phyloP scores from a whole-genome alignment of 2,329 filamentous ascomycete genomes.

The Talaromyces marneffei region DNA sequence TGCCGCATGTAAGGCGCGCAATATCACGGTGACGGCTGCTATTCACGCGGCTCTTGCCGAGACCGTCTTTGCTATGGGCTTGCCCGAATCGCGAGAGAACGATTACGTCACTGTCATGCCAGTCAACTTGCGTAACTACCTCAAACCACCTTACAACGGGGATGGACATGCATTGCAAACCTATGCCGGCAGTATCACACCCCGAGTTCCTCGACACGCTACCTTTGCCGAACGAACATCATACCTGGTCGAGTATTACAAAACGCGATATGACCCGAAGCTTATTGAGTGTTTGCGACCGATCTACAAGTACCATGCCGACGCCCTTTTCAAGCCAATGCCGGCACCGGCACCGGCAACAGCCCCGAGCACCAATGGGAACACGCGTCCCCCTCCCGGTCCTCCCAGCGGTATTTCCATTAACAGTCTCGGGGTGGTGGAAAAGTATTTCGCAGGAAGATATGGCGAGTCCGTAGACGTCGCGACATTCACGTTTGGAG shows the following conservation, averaged over 20 bases:
- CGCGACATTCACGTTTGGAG: slow-evolving; percentile 15
- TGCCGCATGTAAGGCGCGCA: slow-evolving; percentile 12
- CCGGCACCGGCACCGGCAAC: background rate
- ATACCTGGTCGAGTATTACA: slow-evolving; percentile 12
- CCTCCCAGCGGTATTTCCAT: slow-evolving; percentile 14
- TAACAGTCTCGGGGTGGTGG: slow-evolving; percentile 15
- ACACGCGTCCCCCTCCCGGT: slow-evolving; percentile 3
- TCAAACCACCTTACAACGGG: slow-evolving; percentile 14
- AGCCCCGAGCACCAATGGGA: background rate
- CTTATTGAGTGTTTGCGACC: slow-evolving; percentile 9
- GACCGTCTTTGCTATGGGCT: slow-evolving; percentile 12
- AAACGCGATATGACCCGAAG: slow-evolving; percentile 9
- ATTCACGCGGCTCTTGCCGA: slow-evolving; percentile 16
- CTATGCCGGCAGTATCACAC: slow-evolving; percentile 15
- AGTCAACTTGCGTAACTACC: slow-evolving; percentile 16
- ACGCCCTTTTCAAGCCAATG: slow-evolving; percentile 9
- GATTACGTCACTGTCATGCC: slow-evolving; percentile 16
- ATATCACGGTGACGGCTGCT: slow-evolving; percentile 16
- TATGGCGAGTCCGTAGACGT: slow-evolving; percentile 7
- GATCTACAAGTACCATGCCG: slow-evolving; percentile 14
- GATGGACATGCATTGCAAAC: slow-evolving; percentile 14
- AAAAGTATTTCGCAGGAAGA: slow-evolving; percentile 3
- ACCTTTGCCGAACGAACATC: slow-evolving; percentile 10
- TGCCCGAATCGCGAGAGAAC: background rate
- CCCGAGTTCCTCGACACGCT: slow-evolving; percentile 7